Conservation (phyloP, 257 asterid genomes). For the Rhazya stricta region DNA sequence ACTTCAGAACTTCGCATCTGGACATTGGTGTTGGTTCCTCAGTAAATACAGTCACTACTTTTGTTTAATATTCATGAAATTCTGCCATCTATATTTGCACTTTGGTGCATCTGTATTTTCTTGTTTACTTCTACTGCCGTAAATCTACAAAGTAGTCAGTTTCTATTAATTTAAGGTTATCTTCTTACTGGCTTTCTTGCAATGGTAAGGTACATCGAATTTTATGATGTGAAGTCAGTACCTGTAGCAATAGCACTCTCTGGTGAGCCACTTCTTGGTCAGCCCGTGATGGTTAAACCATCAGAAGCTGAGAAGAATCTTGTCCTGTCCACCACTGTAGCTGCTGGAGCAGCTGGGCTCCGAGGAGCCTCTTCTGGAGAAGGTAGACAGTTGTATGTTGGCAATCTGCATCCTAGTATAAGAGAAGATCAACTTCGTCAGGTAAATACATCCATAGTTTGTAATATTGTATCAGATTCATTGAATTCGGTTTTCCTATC, state of each 20-base stretch:
- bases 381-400: slow-evolving; percentile 63
- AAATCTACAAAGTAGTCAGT: neutral
- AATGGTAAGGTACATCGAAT: slow-evolving; percentile 45
- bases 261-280: slow-evolving; percentile 69
- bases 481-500: neutral
- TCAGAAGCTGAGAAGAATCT: slow-evolving; percentile 85
- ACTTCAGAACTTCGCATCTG: neutral
- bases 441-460: no score
- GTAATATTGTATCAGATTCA: neutral
- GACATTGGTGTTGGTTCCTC: neutral
- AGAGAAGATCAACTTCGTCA: slow-evolving; percentile 69
- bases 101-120: neutral
- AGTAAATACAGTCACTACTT: no score
- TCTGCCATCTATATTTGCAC: neutral
- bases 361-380: slow-evolving; percentile 45
- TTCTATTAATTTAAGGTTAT: neutral
- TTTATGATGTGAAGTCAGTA: slow-evolving; percentile 60
- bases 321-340: slow-evolving; percentile 57
- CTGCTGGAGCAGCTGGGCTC: slow-evolving; percentile 40
- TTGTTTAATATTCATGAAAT: no score
- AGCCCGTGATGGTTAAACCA: slow-evolving; percentile 69
- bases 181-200: neutral
- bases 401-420: slow-evolving; percentile 54
- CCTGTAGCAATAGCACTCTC: slow-evolving; percentile 79
- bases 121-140: neutral